Percentiles rank a stretch among this genome's conserved stretches.
These are phyloP conservation scores for Nepenthes mirabilis DNA, from an alignment of 148 eudicot genomes.

Conservation along the genomic window DNA sequence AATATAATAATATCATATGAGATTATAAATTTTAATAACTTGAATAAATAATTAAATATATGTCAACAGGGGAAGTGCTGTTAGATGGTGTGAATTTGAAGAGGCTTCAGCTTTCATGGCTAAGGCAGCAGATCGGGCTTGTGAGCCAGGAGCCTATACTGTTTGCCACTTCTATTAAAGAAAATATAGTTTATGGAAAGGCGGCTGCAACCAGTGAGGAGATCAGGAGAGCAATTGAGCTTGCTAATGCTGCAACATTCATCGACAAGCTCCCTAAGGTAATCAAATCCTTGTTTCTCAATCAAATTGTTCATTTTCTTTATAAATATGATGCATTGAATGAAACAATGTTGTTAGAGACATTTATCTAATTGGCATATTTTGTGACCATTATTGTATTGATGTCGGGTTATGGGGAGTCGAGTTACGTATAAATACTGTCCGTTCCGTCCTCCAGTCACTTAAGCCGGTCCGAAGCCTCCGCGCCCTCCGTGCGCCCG, in stretches of 20 bases:
- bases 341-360: no score
- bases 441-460: no score
- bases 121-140: conserved; percentile 20
- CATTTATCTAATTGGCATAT: no score
- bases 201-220: conserved; percentile 19
- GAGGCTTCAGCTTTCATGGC: conserved; percentile 20
- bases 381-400: no score
- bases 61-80: conserved; percentile 8
- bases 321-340: no score
- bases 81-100: conserved; percentile 22
- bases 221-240: conserved; percentile 18
- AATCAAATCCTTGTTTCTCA: background rate
- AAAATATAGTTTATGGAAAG: conserved; percentile 25
- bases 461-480: no score
- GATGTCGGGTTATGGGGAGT: no score
- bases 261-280: conserved; percentile 25
- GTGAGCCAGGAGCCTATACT: conserved; percentile 29
- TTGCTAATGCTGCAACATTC: conserved; percentile 26
- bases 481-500: no score
- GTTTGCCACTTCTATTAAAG: conserved; percentile 22
- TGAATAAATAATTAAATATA: no score
- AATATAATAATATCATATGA: no score
- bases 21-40: no score
- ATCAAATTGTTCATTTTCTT: background rate
- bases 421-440: no score